phyloP scores from a whole-genome alignment of 495 filamentous ascomycete genomes.

The Penicillium bovifimosum region DNA sequence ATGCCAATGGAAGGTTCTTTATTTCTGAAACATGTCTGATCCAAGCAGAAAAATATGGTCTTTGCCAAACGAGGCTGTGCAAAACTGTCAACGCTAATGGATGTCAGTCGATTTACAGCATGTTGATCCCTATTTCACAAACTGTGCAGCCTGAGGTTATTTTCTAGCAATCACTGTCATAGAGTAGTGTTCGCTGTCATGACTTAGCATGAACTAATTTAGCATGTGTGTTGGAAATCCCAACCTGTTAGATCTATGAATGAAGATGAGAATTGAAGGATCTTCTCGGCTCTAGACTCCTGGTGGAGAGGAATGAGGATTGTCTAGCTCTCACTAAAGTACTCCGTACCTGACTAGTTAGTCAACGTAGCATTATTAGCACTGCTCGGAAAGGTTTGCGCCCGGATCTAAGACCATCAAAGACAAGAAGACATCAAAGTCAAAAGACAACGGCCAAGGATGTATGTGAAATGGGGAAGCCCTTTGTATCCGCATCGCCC shows the following conservation, averaged over 20 bases:
- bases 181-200: neutral
- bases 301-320: neutral
- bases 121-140: neutral
- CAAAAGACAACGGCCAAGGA: neutral
- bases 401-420: neutral
- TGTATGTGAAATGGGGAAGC: neutral
- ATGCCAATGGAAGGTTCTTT: neutral
- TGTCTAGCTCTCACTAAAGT: neutral
- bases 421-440: neutral
- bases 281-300: neutral
- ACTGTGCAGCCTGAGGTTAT: neutral
- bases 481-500: neutral
- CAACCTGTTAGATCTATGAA: neutral
- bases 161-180: neutral
- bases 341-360: neutral
- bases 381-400: neutral
- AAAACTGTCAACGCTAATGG: conserved; percentile 1
- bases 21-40: conserved; percentile 10
- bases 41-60: neutral
- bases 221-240: neutral
- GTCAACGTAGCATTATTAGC: no score
- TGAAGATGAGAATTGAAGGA: neutral
- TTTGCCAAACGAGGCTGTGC: conserved; percentile 9
- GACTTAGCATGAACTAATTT: neutral
- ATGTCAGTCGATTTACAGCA: neutral